Conservation (phyloP, 2,329 filamentous ascomycete genomes). For the Aureobasidium sp. region DNA sequence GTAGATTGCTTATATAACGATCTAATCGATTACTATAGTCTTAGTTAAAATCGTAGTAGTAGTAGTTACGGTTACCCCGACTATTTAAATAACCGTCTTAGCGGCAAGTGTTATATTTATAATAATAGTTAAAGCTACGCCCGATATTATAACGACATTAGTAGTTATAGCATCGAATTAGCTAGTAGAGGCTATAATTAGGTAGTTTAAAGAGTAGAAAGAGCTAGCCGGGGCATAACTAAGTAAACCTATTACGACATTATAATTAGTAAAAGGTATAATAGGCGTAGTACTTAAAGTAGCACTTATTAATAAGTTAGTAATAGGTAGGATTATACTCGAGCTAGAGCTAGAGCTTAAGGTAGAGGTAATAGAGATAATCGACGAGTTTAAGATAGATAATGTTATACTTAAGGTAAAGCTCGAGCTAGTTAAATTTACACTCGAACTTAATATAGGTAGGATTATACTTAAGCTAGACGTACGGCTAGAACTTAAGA, state of each 20-base stretch:
- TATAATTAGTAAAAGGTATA: not conserved
- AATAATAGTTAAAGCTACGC: not conserved
- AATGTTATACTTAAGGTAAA: no score
- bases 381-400: no score
- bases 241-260: not conserved
- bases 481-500: not conserved
- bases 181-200: not conserved
- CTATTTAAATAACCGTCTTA: not conserved
- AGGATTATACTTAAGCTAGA: not conserved
- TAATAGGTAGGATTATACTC: not conserved
- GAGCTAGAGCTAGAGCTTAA: no score
- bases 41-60: no score
- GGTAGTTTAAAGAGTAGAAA: not conserved
- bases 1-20: no score
- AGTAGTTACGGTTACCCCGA: no score
- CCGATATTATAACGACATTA: not conserved
- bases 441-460: not conserved
- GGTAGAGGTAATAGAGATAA: no score
- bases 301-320: not conserved
- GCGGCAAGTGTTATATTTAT: not conserved
- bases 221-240: not conserved
- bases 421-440: no score
- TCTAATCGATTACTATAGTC: no score
- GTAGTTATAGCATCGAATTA: not conserved
- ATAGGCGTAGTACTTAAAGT: not conserved